Percentiles rank a stretch among this genome's conserved stretches.
Evolutionary conservation across 345 rosid species (phyloP).

Genomic region (Gossypium australe): DNA sequence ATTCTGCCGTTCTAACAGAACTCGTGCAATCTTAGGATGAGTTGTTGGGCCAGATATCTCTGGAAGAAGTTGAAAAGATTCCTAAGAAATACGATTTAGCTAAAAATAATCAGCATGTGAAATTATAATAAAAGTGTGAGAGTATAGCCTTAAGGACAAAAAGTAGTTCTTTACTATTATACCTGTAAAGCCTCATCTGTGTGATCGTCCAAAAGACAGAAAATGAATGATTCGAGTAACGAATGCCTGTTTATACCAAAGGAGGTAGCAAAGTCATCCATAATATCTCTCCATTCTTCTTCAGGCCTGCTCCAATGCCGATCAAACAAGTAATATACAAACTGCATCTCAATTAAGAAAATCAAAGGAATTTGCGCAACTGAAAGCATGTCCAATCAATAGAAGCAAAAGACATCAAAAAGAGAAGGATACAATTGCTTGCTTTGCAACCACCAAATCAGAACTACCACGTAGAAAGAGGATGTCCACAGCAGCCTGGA

Average conservation of each 20-base stretch:
- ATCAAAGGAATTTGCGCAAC: slow-evolving; percentile 15
- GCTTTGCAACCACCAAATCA: slow-evolving; percentile 90
- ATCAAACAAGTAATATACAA: slow-evolving; percentile 88
- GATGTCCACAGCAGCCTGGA: slow-evolving; percentile 74
- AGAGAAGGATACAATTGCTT: slow-evolving; percentile 88
- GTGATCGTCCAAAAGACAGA: slow-evolving; percentile 88
- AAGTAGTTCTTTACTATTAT: background rate
- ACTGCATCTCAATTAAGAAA: slow-evolving; percentile 59
- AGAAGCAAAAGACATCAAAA: slow-evolving; percentile 1
- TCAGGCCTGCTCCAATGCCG: slow-evolving; percentile 83
- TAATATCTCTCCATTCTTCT: slow-evolving; percentile 55
- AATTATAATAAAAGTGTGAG: background rate
- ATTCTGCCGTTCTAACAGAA: slow-evolving; percentile 76
- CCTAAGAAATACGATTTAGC: slow-evolving; percentile 44
- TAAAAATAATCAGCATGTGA: background rate
- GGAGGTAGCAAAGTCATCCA: slow-evolving; percentile 85
- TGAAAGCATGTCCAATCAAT: slow-evolving; percentile 13
- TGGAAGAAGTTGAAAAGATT: slow-evolving; percentile 80
- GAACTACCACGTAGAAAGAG: slow-evolving; percentile 83
- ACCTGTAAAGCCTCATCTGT: slow-evolving; percentile 80
- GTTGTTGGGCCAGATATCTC: slow-evolving; percentile 80
- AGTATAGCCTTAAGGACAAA: background rate
- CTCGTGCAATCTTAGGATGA: slow-evolving; percentile 88
- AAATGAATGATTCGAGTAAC: slow-evolving; percentile 70
- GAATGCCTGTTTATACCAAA: slow-evolving; percentile 70